These are phyloP conservation scores for Ascosphaera apis DNA, from an alignment of 2,329 filamentous ascomycete genomes.

Conservation along the genomic window DNA sequence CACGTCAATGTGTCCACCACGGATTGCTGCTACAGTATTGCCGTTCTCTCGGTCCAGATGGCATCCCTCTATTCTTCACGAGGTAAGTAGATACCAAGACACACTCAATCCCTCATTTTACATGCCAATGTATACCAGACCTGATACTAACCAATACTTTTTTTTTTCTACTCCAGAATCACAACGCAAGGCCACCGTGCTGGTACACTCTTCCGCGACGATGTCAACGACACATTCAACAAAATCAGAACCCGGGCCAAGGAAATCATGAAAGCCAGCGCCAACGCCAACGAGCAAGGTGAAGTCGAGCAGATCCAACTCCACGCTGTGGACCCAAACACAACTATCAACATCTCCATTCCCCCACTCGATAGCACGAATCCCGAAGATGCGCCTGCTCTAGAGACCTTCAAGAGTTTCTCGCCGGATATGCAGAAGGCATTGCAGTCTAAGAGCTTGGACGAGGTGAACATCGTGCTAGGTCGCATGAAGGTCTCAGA, in stretches of 20 bases:
- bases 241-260: slow-evolving; percentile 55
- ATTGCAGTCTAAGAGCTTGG: slow-evolving; percentile 67
- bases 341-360: slow-evolving; percentile 70
- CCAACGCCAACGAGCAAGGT: slow-evolving; percentile 27
- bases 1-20: slow-evolving; percentile 78
- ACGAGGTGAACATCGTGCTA: slow-evolving; percentile 69
- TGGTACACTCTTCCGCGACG: slow-evolving; percentile 72
- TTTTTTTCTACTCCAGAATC: slow-evolving; percentile 28
- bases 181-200: slow-evolving; percentile 77
- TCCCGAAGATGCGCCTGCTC: slow-evolving; percentile 33
- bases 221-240: slow-evolving; percentile 70
- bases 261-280: slow-evolving; percentile 43
- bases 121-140: background rate
- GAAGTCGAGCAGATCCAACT: slow-evolving; percentile 93
- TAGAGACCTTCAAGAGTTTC: slow-evolving; percentile 67
- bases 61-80: slow-evolving; percentile 85
- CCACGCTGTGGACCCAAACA: slow-evolving; percentile 83
- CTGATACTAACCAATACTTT: slow-evolving; percentile 3
- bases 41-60: slow-evolving; percentile 65
- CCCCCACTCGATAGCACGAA: slow-evolving; percentile 47
- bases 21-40: slow-evolving; percentile 87
- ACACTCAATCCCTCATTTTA: background rate
- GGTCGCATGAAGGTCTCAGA: slow-evolving; percentile 76
- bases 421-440: slow-evolving; percentile 59
- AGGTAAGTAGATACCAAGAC: slow-evolving; percentile 24